Conservation (phyloP, 805 yeast genomes). For the Sungouiella blattae region DNA sequence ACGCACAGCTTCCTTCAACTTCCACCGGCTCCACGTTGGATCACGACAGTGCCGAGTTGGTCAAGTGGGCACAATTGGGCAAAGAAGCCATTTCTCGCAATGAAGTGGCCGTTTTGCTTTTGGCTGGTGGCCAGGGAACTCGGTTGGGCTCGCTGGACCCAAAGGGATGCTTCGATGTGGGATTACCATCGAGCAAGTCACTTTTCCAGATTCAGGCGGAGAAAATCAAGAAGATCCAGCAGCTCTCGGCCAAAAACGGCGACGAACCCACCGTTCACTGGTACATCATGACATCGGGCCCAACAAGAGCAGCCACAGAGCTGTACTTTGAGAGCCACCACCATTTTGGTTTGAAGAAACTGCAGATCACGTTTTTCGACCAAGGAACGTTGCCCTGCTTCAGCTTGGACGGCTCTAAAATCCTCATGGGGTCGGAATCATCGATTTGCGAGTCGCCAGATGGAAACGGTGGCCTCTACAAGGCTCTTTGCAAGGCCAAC, state of each 20-base stretch:
- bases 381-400: slow-evolving; percentile 96
- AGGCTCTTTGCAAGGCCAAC: slow-evolving; percentile 65
- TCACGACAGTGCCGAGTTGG: slow-evolving; percentile 23
- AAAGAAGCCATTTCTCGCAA: slow-evolving; percentile 61
- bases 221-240: slow-evolving; percentile 62
- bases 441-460: slow-evolving; percentile 85
- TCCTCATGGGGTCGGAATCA: slow-evolving; percentile 56
- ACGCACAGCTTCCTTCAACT: slow-evolving; percentile 47
- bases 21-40: slow-evolving; percentile 50
- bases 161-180: slow-evolving; percentile 90
- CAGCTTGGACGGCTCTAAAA: slow-evolving; percentile 60
- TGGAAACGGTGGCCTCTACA: slow-evolving; percentile 96
- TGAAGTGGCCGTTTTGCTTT: slow-evolving; percentile 82
- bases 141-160: slow-evolving; percentile 87
- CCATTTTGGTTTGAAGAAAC: slow-evolving; percentile 65
- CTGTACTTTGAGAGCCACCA: slow-evolving; percentile 55
- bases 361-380: slow-evolving; percentile 75
- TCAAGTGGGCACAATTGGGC: slow-evolving; percentile 52
- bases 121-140: slow-evolving; percentile 99
- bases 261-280: slow-evolving; percentile 51
- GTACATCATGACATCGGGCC: slow-evolving; percentile 94
- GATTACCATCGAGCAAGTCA: slow-evolving; percentile 78
- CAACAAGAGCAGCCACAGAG: slow-evolving; percentile 77
- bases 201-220: slow-evolving; percentile 93
- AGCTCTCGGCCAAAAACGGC: slow-evolving; percentile 41